Evolutionary conservation across 345 rosid species (phyloP).

Genomic region (Triadica sebifera): DNA sequence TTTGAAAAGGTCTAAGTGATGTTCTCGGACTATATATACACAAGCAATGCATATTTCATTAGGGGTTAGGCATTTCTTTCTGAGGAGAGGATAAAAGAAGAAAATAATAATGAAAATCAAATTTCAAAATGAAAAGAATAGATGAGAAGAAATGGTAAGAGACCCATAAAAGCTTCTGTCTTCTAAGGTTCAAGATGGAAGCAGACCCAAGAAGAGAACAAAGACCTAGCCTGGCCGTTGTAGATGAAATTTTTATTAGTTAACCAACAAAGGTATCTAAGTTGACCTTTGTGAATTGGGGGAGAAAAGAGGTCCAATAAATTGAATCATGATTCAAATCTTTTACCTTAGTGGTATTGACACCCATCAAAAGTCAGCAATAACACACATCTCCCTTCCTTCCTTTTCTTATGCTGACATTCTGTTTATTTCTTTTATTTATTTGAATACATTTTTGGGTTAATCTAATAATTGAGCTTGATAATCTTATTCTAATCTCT

Average conservation of each 20-base stretch:
- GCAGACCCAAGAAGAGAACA: neutral
- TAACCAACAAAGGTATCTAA: neutral
- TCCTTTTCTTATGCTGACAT: slow-evolving; percentile 22
- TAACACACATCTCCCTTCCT: neutral
- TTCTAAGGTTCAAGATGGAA: slow-evolving; percentile 12
- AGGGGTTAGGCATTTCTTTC: too few relatives aligned
- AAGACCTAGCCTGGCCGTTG: slow-evolving; percentile 8
- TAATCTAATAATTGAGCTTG: neutral
- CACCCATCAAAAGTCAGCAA: slow-evolving; percentile 28
- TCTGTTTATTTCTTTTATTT: neutral
- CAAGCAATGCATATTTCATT: too few relatives aligned
- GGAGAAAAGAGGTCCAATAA: neutral
- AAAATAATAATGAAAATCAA: too few relatives aligned
- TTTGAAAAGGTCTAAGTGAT: too few relatives aligned
- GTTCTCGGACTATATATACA: too few relatives aligned
- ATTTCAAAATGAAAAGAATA: too few relatives aligned
- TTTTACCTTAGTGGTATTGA: slow-evolving; percentile 16
- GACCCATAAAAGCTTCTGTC: neutral
- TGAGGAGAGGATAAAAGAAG: too few relatives aligned
- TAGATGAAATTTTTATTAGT: slow-evolving; percentile 8
- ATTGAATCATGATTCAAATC: neutral
- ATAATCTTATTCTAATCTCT: neutral
- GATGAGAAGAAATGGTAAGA: neutral
- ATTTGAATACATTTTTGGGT: neutral
- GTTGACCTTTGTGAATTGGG: slow-evolving; percentile 20